phyloP scores from a whole-genome alignment of 2,329 filamentous ascomycete genomes.

The Falciphora oryzae region DNA sequence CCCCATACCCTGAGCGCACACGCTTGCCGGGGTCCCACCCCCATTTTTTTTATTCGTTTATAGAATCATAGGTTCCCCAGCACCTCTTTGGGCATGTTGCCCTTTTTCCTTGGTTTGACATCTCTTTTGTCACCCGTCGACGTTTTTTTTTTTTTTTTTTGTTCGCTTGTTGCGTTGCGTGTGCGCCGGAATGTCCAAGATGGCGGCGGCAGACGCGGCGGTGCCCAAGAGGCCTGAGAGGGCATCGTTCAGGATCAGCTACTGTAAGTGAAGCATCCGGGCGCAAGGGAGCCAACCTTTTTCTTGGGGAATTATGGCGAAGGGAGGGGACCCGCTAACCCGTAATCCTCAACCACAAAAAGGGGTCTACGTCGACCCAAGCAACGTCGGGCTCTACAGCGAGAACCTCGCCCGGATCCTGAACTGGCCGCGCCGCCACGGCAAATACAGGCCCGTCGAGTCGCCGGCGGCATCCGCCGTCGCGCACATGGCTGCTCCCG shows the following conservation, averaged over 20 bases:
- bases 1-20: too few species aligned
- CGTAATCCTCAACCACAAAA: not conserved
- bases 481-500: not conserved
- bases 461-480: not conserved
- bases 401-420: constrained; percentile 5
- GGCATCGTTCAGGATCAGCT: constrained; percentile 5
- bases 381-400: not conserved
- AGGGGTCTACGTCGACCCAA: constrained; percentile 4
- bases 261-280: not conserved
- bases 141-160: too few species aligned
- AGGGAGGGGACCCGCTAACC: too few species aligned
- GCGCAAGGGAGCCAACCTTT: not conserved
- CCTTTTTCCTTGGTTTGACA: not conserved
- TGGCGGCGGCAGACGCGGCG: not conserved
- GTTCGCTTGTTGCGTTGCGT: too few species aligned
- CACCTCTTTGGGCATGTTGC: not conserved
- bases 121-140: too few species aligned
- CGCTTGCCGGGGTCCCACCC: not conserved
- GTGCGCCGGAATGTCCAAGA: not conserved
- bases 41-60: not conserved
- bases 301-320: too few species aligned
- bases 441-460: not conserved
- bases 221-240: not conserved
- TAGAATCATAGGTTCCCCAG: not conserved
- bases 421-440: constrained; percentile 1